Percentiles rank a stretch among this genome's conserved stretches.
Conservation (phyloP, 768 basidiomycete genomes). For the Pulveroboletus sp. region DNA sequence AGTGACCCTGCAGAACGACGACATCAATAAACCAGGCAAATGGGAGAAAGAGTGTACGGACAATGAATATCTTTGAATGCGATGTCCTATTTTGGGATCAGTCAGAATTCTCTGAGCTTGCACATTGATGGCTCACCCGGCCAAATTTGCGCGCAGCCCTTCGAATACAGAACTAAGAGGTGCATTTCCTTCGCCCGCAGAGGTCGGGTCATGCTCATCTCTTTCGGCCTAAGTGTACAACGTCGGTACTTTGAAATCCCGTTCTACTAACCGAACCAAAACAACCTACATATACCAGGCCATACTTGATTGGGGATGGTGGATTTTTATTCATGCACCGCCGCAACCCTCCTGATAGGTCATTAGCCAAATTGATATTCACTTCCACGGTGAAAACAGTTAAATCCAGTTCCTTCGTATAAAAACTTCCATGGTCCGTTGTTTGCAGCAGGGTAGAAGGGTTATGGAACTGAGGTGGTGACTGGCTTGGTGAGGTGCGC, state of each 20-base stretch:
- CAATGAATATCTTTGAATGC: constrained; percentile 76
- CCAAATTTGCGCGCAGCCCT: constrained; percentile 10
- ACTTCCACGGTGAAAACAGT: constrained; percentile 24
- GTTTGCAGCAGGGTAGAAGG: background rate
- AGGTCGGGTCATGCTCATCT: constrained; percentile 2
- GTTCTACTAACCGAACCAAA: background rate
- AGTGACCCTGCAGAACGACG: constrained; percentile 6
- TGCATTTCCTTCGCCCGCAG: background rate
- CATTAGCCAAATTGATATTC: background rate
- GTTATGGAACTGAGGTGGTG: background rate
- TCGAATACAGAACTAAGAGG: background rate
- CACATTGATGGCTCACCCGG: constrained; percentile 6
- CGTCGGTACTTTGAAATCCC: background rate
- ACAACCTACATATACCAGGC: constrained; percentile 8
- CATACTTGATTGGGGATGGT: constrained; percentile 1
- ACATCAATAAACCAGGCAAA: background rate
- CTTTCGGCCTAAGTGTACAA: constrained; percentile 1
- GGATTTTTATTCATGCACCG: constrained; percentile 1
- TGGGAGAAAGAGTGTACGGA: constrained; percentile 31
- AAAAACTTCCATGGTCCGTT: background rate
- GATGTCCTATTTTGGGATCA: constrained; percentile 43
- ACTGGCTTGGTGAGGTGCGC: too few species aligned
- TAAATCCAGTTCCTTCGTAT: constrained; percentile 36
- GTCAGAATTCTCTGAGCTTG: background rate
- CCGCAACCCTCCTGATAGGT: background rate